These are phyloP conservation scores for Ciborinia camelliae DNA, from an alignment of 2,329 filamentous ascomycete genomes.

Conservation along the genomic window DNA sequence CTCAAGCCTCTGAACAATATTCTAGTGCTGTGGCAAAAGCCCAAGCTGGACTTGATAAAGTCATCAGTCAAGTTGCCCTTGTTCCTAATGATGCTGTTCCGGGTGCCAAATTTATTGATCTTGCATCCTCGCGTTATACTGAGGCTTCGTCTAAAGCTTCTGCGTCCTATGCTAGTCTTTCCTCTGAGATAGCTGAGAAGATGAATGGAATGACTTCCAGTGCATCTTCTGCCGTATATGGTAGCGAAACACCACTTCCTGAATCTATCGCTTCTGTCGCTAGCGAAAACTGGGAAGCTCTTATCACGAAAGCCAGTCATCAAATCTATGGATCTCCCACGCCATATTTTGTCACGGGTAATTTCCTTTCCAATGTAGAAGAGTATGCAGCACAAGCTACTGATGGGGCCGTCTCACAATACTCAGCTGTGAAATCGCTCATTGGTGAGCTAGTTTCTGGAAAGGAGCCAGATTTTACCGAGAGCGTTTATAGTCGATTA, in stretches of 20 bases:
- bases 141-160: constrained; percentile 45
- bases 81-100: constrained; percentile 39
- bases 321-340: constrained; percentile 37
- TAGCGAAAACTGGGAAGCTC: constrained; percentile 41
- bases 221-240: constrained; percentile 29
- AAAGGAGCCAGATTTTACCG: constrained; percentile 76
- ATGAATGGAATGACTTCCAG: constrained; percentile 41
- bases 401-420: constrained; percentile 59
- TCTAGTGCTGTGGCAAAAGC: constrained; percentile 26
- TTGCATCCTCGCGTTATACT: constrained; percentile 45
- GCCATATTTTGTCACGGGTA: constrained; percentile 40
- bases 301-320: constrained; percentile 36
- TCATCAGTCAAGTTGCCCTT: constrained; percentile 39
- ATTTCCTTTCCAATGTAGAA: constrained; percentile 49
- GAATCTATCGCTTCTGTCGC: constrained; percentile 50
- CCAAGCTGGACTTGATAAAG: not conserved
- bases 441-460: constrained; percentile 74
- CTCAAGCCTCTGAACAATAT: constrained; percentile 27
- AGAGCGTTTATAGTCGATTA: constrained; percentile 72
- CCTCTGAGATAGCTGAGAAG: constrained; percentile 49
- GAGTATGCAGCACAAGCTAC: constrained; percentile 61
- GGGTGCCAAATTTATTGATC: constrained; percentile 41
- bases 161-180: constrained; percentile 51
- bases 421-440: constrained; percentile 65
- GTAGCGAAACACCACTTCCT: constrained; percentile 48